Conservation (phyloP, 2,329 filamentous ascomycete genomes). For the Aspergillus vadensis region DNA sequence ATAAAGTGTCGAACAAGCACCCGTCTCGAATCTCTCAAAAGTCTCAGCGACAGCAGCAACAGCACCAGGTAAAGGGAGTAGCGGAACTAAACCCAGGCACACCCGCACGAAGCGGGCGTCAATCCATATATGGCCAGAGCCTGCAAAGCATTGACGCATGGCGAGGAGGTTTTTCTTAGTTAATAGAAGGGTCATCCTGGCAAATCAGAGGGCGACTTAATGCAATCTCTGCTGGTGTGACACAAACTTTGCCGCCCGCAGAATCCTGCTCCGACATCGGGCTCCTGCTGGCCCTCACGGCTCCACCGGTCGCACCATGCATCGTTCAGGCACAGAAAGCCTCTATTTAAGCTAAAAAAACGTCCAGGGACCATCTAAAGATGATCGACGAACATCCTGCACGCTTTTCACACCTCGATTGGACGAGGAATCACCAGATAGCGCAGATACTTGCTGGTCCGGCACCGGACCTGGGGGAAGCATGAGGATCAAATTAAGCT, state of each 20-base stretch:
- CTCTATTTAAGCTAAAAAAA: background rate
- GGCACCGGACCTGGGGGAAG: background rate
- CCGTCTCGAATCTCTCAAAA: background rate
- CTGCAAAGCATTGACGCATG: slow-evolving; percentile 2
- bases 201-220: background rate
- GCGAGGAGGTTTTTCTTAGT: slow-evolving; percentile 9
- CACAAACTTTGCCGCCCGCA: slow-evolving; percentile 6
- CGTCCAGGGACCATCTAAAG: background rate
- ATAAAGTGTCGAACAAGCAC: background rate
- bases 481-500: background rate
- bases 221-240: slow-evolving; percentile 8
- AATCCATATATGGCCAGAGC: background rate
- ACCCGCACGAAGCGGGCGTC: background rate
- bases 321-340: background rate
- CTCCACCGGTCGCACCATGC: background rate
- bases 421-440: background rate
- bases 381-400: background rate
- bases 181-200: background rate
- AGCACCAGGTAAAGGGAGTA: background rate
- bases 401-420: background rate
- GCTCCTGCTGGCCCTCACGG: background rate
- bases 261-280: slow-evolving; percentile 5
- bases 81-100: background rate
- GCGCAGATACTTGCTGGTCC: background rate
- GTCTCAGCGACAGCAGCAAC: background rate